Percentiles rank a stretch among this genome's conserved stretches.
Conservation (phyloP, 345 rosid species). For the Pseudoturritis turrita region DNA sequence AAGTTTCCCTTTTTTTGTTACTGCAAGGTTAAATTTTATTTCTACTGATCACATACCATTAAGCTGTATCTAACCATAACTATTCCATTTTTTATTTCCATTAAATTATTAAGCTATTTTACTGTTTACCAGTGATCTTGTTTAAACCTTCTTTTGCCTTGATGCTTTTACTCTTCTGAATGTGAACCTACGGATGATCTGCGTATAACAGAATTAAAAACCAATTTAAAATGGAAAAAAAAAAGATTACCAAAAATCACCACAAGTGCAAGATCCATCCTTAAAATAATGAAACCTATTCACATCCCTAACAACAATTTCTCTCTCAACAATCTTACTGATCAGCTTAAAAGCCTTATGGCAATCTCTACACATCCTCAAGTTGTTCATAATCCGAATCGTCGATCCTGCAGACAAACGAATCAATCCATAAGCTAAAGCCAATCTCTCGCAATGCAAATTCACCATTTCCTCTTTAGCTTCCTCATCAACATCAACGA, state of each 20-base stretch:
- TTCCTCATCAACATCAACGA: constrained; percentile 64
- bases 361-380: constrained; percentile 75
- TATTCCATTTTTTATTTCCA: neutral
- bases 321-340: constrained; percentile 54
- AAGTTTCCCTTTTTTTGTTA: neutral
- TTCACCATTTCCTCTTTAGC: constrained; percentile 48
- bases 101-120: neutral
- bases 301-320: constrained; percentile 63
- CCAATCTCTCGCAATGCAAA: constrained; percentile 74
- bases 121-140: no score
- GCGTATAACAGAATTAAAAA: neutral
- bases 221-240: neutral
- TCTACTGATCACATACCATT: neutral
- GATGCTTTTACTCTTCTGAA: neutral
- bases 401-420: constrained; percentile 41
- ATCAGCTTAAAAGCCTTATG: constrained; percentile 67
- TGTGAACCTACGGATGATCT: neutral
- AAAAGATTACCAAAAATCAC: constrained; percentile 59
- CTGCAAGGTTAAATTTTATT: neutral
- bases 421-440: constrained; percentile 56
- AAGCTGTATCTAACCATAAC: neutral
- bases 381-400: constrained; percentile 56
- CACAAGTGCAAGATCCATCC: constrained; percentile 53
- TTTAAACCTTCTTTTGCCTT: neutral
- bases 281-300: constrained; percentile 71